phyloP scores from a whole-genome alignment of 2,329 filamentous ascomycete genomes.

The Aspergillus flavus region DNA sequence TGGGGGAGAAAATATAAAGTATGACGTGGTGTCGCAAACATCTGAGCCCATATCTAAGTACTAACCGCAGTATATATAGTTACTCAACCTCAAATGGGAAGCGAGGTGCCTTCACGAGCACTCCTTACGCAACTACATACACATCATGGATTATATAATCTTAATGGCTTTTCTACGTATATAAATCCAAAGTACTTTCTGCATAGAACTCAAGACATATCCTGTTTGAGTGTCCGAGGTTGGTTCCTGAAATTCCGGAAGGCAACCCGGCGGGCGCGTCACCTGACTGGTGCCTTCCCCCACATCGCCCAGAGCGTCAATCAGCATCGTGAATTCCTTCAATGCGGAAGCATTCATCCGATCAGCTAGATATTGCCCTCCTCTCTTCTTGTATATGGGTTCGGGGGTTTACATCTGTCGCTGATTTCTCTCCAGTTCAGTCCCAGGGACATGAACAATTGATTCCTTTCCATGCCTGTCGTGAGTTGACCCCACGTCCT shows the following conservation, averaged over 20 bases:
- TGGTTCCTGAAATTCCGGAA: conserved; percentile 8
- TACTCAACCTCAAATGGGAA: not conserved
- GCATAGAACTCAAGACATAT: not conserved
- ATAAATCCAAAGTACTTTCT: not conserved
- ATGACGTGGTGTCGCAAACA: not conserved
- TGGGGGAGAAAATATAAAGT: not conserved
- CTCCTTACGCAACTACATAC: not conserved
- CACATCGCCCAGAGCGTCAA: conserved; percentile 14
- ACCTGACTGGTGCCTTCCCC: conserved; percentile 29
- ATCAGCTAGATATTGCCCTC: conserved; percentile 10
- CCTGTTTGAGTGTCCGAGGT: not conserved
- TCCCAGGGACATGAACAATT: conserved; percentile 21
- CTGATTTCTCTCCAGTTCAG: conserved; percentile 9
- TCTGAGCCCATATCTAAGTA: not conserved
- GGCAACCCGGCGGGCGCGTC: conserved; percentile 27
- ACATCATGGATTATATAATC: not conserved
- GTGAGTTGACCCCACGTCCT: conserved; percentile 32
- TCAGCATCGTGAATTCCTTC: conserved; percentile 7
- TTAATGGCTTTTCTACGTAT: not conserved
- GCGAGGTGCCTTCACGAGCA: not conserved
- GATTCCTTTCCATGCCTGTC: conserved; percentile 33
- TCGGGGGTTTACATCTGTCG: conserved; percentile 12
- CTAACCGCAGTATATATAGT: not conserved
- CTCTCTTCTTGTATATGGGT: conserved; percentile 14
- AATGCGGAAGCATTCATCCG: conserved; percentile 9